These are phyloP conservation scores for Ceriops zippeliana DNA, from an alignment of 345 rosid species.

Conservation along the genomic window DNA sequence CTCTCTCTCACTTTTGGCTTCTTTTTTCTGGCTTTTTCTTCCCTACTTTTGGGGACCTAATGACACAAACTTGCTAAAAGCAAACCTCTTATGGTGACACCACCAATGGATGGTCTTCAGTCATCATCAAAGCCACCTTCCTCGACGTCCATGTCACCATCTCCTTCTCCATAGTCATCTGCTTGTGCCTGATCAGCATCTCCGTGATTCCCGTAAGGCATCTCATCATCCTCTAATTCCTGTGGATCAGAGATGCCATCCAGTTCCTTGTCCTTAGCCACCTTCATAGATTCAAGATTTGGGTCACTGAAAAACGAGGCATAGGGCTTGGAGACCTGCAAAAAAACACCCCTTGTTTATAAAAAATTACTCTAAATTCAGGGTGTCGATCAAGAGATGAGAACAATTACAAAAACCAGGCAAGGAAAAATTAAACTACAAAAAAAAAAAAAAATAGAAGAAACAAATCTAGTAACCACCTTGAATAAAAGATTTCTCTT, in stretches of 20 bases:
- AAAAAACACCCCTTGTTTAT: slow-evolving; percentile 12
- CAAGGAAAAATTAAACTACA: background rate
- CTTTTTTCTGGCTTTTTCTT: too few species aligned
- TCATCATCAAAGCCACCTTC: slow-evolving; percentile 41
- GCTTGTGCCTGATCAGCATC: slow-evolving; percentile 40
- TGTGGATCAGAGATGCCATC: slow-evolving; percentile 16
- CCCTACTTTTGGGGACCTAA: too few species aligned
- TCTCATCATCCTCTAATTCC: slow-evolving; percentile 25
- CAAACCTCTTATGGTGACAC: too few species aligned
- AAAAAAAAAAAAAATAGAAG: background rate
- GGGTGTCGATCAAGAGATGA: too few species aligned
- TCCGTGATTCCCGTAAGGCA: slow-evolving; percentile 12
- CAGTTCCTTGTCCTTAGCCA: slow-evolving; percentile 2
- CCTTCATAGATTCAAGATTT: slow-evolving; percentile 49
- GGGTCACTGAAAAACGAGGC: slow-evolving; percentile 54
- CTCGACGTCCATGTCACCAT: slow-evolving; percentile 33
- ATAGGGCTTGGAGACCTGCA: slow-evolving; percentile 80
- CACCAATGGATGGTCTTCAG: background rate
- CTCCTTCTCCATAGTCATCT: slow-evolving; percentile 49
- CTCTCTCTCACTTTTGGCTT: too few species aligned
- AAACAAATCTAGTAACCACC: slow-evolving; percentile 28
- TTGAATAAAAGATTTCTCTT: slow-evolving; percentile 53
- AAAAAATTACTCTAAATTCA: background rate
- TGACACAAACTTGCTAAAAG: too few species aligned
- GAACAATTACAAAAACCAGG: background rate